Conservation (phyloP, 768 basidiomycete species). For the Trametes elegans region DNA sequence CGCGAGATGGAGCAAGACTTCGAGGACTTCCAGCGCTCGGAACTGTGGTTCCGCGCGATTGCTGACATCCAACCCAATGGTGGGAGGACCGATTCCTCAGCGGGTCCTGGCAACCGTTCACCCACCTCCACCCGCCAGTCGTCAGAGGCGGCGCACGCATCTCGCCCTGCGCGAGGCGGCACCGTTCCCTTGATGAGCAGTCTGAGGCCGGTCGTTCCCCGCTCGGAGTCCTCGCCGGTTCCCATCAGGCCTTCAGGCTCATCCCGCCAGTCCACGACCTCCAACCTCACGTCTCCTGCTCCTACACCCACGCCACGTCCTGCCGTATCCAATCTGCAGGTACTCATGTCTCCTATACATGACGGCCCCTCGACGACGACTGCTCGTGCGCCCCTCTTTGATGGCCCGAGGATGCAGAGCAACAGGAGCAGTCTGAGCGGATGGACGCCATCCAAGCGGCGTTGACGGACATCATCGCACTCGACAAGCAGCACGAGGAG, state of each 20-base stretch:
- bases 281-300: constrained; percentile 3
- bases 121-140: constrained; percentile 7
- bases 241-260: constrained; percentile 6
- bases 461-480: constrained; percentile 91
- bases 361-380: constrained; percentile 48
- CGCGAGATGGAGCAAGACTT: constrained; percentile 89
- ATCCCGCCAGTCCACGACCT: constrained; percentile 3
- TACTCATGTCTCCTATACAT: constrained; percentile 73
- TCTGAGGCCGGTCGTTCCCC: background rate
- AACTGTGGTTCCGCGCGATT: constrained; percentile 89
- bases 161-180: background rate
- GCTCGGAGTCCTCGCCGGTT: constrained; percentile 23
- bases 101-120: constrained; percentile 1
- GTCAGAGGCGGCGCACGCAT: background rate
- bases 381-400: constrained; percentile 72
- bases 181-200: background rate
- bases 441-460: constrained; percentile 98
- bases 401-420: constrained; percentile 63
- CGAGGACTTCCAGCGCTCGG: constrained; percentile 81
- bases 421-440: constrained; percentile 65
- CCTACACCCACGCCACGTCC: constrained; percentile 27
- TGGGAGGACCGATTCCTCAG: constrained; percentile 9
- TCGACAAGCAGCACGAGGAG: constrained; percentile 56
- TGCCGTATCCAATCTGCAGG: constrained; percentile 63
- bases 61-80: constrained; percentile 54